Evolutionary conservation across 768 basidiomycete genomes (phyloP).

Genomic region (Psilocybe subaeruginosa): DNA sequence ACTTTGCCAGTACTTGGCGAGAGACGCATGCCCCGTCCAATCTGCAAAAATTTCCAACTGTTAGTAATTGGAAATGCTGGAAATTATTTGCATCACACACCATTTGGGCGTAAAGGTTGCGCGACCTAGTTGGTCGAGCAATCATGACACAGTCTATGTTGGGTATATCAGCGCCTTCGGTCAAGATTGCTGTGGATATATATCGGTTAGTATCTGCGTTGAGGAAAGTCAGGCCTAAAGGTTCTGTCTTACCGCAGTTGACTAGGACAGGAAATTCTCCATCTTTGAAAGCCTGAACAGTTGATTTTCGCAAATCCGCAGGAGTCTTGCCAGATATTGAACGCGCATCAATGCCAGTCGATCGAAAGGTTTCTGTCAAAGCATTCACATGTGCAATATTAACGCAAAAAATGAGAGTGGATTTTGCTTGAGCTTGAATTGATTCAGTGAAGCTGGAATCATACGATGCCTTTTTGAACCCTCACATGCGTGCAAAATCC

Average conservation of each 20-base stretch:
- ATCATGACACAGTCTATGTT: conserved; percentile 91
- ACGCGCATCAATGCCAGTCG: conserved; percentile 82
- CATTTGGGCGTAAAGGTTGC: conserved; percentile 93
- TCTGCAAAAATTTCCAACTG: conserved; percentile 44
- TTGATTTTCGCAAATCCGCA: conserved; percentile 57
- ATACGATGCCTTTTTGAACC: conserved; percentile 3
- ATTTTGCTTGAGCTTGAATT: conserved; percentile 62
- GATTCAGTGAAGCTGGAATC: conserved; percentile 1
- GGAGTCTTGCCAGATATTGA: conserved; percentile 77
- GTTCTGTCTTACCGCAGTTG: conserved; percentile 70
- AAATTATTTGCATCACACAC: conserved; percentile 39
- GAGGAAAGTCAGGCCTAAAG: neutral
- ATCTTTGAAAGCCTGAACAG: conserved; percentile 68
- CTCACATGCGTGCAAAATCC: conserved; percentile 85
- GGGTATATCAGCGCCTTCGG: conserved; percentile 94
- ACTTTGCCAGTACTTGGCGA: conserved; percentile 80
- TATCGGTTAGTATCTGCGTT: neutral
- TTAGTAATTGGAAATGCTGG: neutral
- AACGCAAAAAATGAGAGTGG: conserved; percentile 92
- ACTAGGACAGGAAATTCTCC: conserved; percentile 84
- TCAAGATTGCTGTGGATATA: conserved; percentile 68
- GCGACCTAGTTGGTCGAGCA: conserved; percentile 86
- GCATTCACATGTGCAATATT: conserved; percentile 79
- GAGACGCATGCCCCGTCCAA: conserved; percentile 89
- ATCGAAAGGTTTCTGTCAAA: conserved; percentile 73